A percentile compares a stretch with the other conserved stretches of the same genome.
Conservation (phyloP, 352 stramenopile genomes). For the Phytophthora aleatoria region DNA sequence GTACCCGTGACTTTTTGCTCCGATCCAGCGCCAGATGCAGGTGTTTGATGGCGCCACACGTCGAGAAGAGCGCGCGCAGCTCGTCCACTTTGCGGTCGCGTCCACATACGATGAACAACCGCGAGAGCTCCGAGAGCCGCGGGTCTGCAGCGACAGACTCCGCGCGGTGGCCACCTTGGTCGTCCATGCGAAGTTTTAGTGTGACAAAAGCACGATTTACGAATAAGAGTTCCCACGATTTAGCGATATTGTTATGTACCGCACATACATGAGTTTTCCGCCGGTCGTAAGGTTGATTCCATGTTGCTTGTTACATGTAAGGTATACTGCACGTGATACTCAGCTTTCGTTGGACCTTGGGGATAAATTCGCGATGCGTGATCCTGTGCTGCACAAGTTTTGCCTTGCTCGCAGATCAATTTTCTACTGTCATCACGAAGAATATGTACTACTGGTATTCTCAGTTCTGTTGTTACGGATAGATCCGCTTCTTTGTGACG, state of each 20-base stretch:
- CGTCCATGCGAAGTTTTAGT: slow-evolving; percentile 30
- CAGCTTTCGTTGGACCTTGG: too few relatives aligned
- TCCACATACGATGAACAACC: slow-evolving; percentile 79
- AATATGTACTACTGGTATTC: too few relatives aligned
- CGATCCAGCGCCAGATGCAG: slow-evolving; percentile 76
- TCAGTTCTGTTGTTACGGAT: too few relatives aligned
- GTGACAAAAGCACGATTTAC: slow-evolving; percentile 21
- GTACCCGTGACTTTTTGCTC: slow-evolving; percentile 75
- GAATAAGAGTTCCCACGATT: slow-evolving; percentile 24
- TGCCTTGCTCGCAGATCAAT: too few relatives aligned
- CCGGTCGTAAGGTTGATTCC: slow-evolving; percentile 19
- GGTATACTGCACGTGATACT: too few relatives aligned
- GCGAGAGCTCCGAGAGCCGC: slow-evolving; percentile 27
- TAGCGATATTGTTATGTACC: slow-evolving; percentile 12
- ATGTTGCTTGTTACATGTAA: slow-evolving; percentile 1
- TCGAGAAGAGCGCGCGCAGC: slow-evolving; percentile 60
- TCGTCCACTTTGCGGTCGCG: slow-evolving; percentile 68
- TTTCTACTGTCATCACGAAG: too few relatives aligned
- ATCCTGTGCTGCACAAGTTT: too few relatives aligned
- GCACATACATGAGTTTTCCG: slow-evolving; percentile 4
- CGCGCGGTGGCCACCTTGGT: slow-evolving; percentile 12
- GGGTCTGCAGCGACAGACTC: neutral
- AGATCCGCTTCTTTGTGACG: too few relatives aligned
- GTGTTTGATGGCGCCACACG: slow-evolving; percentile 65
- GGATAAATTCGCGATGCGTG: too few relatives aligned